phyloP scores from a whole-genome alignment of 257 asterid genomes.

The Salvia hispanica region DNA sequence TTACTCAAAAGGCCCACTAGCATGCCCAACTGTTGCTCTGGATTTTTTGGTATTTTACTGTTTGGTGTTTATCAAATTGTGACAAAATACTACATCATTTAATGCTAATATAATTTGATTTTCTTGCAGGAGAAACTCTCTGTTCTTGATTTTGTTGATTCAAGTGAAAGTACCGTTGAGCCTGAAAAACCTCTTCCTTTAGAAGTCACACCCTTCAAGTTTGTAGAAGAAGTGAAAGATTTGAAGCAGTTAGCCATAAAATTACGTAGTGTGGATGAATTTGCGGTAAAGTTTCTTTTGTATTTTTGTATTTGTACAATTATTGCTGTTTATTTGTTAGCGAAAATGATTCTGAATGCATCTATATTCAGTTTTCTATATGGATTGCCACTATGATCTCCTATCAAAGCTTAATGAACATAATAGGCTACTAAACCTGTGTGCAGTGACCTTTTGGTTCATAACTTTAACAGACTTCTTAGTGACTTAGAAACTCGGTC shows the following conservation, averaged over 20 bases:
- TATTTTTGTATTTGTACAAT: constrained; percentile 17
- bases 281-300: constrained; percentile 66
- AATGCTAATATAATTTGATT: constrained; percentile 20
- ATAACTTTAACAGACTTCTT: not conserved
- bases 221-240: constrained; percentile 86
- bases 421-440: not conserved
- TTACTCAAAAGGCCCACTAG: not conserved
- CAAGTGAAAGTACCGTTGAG: constrained; percentile 38
- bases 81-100: not conserved
- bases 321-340: constrained; percentile 4
- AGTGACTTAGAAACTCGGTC: not conserved
- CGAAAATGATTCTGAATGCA: not conserved
- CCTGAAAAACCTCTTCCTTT: constrained; percentile 74
- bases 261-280: constrained; percentile 70
- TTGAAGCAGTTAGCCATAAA: constrained; percentile 78
- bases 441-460: not conserved
- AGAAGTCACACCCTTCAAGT: constrained; percentile 70
- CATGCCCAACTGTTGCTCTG: constrained; percentile 3
- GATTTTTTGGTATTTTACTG: not conserved
- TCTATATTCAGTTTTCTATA: constrained; percentile 1
- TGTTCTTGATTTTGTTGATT: constrained; percentile 71
- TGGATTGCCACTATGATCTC: not conserved
- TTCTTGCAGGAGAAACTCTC: constrained; percentile 66
- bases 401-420: constrained; percentile 9
- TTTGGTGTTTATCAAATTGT: constrained; percentile 8